Evolutionary conservation across 2,329 filamentous ascomycete genomes (phyloP).

Genomic region (Phialophora chinensis): DNA sequence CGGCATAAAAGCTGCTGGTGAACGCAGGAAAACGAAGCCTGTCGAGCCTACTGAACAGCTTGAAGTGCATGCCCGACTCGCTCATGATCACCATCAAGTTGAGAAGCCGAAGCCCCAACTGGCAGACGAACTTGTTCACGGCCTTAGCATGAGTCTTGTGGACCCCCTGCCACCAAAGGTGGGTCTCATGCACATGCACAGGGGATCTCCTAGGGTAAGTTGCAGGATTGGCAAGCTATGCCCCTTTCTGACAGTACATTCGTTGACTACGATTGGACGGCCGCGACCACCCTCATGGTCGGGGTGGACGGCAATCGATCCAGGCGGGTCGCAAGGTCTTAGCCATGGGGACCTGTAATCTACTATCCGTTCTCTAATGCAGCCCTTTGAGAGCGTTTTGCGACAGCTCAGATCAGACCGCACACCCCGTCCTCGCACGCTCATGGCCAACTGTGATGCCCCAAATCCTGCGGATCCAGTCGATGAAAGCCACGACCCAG

Average conservation of each 20-base stretch:
- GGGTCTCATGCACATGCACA: neutral
- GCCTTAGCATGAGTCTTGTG: neutral
- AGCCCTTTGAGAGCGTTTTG: neutral
- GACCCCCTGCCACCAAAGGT: neutral
- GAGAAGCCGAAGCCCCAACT: too few relatives aligned
- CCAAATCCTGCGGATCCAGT: neutral
- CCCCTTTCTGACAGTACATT: conserved; percentile 5
- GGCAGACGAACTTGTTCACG: neutral
- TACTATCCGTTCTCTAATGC: neutral
- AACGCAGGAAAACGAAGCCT: too few relatives aligned
- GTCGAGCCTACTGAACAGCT: too few relatives aligned
- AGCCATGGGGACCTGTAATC: neutral
- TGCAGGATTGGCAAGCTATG: neutral
- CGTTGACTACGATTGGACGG: neutral
- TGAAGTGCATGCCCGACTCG: too few relatives aligned
- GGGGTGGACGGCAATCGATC: neutral
- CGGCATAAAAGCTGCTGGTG: too few relatives aligned
- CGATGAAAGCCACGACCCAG: neutral
- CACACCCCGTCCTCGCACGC: neutral
- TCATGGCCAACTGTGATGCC: neutral
- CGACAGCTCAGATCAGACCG: neutral
- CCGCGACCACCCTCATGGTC: neutral
- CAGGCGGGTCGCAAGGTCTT: neutral
- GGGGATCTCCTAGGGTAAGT: neutral
- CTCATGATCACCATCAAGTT: too few relatives aligned